Base-by-base conservation (phyloP, 345 rosid species). In the Populus tremula region DNA sequence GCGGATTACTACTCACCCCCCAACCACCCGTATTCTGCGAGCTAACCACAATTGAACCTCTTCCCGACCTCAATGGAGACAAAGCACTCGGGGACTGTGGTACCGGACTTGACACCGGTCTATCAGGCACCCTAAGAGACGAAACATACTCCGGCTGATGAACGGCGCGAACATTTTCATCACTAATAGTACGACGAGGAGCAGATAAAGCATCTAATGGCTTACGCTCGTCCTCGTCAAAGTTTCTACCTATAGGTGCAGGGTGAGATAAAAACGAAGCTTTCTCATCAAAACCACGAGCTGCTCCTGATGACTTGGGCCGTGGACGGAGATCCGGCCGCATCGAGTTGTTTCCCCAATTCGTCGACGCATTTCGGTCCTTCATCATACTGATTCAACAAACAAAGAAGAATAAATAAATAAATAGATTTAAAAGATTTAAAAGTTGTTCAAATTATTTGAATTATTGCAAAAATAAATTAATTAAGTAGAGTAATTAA, bases 151-250 rank as follows among this genome's bases (percentile, higher is more conserved):
- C 78, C 18, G 8, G 64, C 73, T 76, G 53, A n/a, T 23, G 62
- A 49, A 36, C 53, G 45, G 45, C 36, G 4, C 11, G 61, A 43
- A 68, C 5, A 25, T 35, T 83, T 27, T 73, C 79, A 35, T 77
- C 76, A 21, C 61, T 71, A 8, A 77, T 36, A 5, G 80, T 75
- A 9, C 45, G 70, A 33, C 70, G 41, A 13, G 73, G 43, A 41
- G 76, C 72, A 14, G 76, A 64, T 29, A 2, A 8, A 12, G 59
- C 69, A 36, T 41, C 76, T 35, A 84, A 67, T 9, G 86, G 84
- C 54, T 68, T 81, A 1, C 72, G 56, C 33, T 81, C 86, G n/a
- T 78, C 82, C 78, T 76, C 78, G 43, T 81, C 82, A 73, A 81
- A 84, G 75, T 78, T 81, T 72, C 53, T 43, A 70, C 82, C 82